Evolutionary conservation across 73 alveolate species (phyloP), one percentile per base, ranked within the genome.

Genomic region (Symbiodinium pilosum): DNA sequence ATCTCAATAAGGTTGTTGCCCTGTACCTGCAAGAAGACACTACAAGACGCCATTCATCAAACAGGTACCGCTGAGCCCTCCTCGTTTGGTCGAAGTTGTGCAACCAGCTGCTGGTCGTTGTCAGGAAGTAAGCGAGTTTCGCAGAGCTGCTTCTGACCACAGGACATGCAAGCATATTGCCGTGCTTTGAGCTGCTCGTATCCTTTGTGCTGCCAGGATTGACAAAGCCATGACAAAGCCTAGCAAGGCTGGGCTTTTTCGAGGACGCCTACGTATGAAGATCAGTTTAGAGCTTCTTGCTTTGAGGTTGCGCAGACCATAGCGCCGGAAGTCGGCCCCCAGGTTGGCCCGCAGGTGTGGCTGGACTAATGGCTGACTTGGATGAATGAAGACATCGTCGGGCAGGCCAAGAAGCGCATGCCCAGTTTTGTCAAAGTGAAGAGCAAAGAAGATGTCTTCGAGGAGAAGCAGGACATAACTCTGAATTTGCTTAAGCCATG

Each of bases 141-240:
- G 95, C 28, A 59, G 75, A 84, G 95, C 95, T 21, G 51, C 95
- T 68, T 89, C 95, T 68, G 95, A 59, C 16, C 95, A 89, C 95
- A 89, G 75, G 95, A 28, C 81, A 24, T 64, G 12, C 30, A 38
- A 18, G 3, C 21, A 9, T 14, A 14, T 6, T 14, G 81, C 38
- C 5, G 38, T 34, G 24, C 39, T 64, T 28, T 18, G 30, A 14
- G 34, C 38, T 14, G 12, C 24, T 64, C 12, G 21, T 38, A 26
- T 12, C 0, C 4, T 26, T 64, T 34, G 24, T 28, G 38, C 34
- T 26, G 39, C 30, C 41, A 64, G 81, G 81, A 64, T 64, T 64
- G 81, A 64, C 38, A 20, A 28, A n/a, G 81, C 81, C 38, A 64
- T 64, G 81, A 24, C 81, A 5, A 64, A 64, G 81, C 9, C 81